Base-by-base conservation (phyloP, 345 rosid genomes). In the Heritiera fomes region DNA sequence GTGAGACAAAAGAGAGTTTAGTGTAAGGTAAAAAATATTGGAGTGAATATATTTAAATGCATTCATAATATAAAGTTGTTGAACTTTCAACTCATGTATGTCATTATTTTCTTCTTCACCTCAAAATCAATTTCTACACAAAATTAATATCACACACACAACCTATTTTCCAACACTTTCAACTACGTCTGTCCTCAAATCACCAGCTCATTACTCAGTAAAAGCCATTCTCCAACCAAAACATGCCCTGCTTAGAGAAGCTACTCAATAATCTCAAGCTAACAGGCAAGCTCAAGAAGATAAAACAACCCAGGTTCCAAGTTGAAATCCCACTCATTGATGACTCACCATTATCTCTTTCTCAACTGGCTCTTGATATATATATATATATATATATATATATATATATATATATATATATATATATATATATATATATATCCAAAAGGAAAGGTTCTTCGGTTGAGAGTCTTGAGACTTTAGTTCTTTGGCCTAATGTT, bases 201-300 rank as follows among this genome's bases (percentile, higher is more conserved):
- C 11, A 23, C 10, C 43, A 63, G 8, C 55, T 63, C 17, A 32
- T 0, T 34, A 15, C 71, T 62, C 47, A 1, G 14, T 11, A 47
- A 14, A 93, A 82, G 95, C 98, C 77, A 86, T 93, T 64, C 86
- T 83, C 75, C 94, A 91, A 84, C 95, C 83, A 93, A 88, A 73
- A 91, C 88, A 80, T 93, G 93, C 82, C 87, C 75, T 84, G 90
- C 80, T 86, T 91, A 45, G 82, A 86, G 78, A 94, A 88, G 87
- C 93, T 95, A 55, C 88, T 93, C 59, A 89, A 91, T 85, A 93
- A 90, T 80, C 95, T 94, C 18, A 93, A 88, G 77, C 90, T 91
- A 23, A 78, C 89, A 6, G 90, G 92, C 8, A 90, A 88, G 72
- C 86, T 90, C 83, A 95, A 88, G 89, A 95, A 90, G 69, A 77